Base-by-base conservation (phyloP, 2,329 filamentous ascomycete species). In the Arachnomyces sp. region DNA sequence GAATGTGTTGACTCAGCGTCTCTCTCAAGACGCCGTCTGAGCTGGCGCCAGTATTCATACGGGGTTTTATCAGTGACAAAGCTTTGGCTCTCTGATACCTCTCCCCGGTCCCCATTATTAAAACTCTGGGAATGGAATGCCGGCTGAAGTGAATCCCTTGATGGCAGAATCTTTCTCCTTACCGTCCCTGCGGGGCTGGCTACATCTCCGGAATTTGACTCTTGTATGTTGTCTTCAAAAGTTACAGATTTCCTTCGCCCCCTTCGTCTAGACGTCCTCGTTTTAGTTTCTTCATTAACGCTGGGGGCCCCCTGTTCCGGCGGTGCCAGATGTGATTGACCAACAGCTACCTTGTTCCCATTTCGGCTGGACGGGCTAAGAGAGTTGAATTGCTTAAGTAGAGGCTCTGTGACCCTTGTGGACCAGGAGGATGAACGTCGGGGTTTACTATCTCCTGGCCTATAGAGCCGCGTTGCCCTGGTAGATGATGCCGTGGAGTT, bases 361-460 rank as follows among this genome's bases (percentile, higher is more conserved):
- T 38, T 31, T 6, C 2, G n/a, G 11, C 15, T 12, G 15, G n/a
- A n/a, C 12, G 13, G n/a, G 4, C 15, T 33, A n/a, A 18, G 5
- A 5, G 21, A 25, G 9, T 25, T 5, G 21, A 25, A 25, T 5
- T 5, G 21, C 9, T 25, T 25, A 25, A 44, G 36, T 9, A 43
- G 30, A 8, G 47, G 46, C n/a, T 30, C 32, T 2, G 36, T 15
- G 4, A 44, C 31, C 38, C 47, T 44, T 25, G 31, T 31, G 28
- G 47, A 41, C 44, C 39, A 48, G 38, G 44, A 50, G 28, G 44
- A 46, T 35, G 44, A 43, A 28, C 40, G 42, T 17, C 30, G 25
- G 12, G 25, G 17, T 12, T 34, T 37, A 30, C 8, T 15, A 7
- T 30, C 9, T 30, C 35, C 37, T 17, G 35, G 39, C 11, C 28